phyloP scores from a whole-genome alignment of 441 rosid species.

The Arabidopsis hybrid region DNA sequence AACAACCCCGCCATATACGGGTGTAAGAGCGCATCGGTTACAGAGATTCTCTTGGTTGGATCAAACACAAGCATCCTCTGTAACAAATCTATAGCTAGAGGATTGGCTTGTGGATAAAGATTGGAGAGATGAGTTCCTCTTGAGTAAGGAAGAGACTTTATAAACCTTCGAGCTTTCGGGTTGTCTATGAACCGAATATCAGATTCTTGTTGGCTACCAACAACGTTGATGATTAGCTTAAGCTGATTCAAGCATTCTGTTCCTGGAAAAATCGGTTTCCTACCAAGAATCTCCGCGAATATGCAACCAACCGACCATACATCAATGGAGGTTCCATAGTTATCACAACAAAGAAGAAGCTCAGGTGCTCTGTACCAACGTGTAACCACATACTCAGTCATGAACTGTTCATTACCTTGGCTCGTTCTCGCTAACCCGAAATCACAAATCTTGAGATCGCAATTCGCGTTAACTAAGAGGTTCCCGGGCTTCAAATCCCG shows the following conservation, averaged over 20 bases:
- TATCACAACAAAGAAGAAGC: constrained; percentile 69
- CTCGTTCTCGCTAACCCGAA: constrained; percentile 73
- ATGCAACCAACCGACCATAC: constrained; percentile 77
- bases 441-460: constrained; percentile 67
- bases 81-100: constrained; percentile 66
- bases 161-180: constrained; percentile 60
- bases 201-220: constrained; percentile 60
- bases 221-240: constrained; percentile 55
- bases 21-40: constrained; percentile 66
- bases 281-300: constrained; percentile 65
- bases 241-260: constrained; percentile 64
- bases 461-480: constrained; percentile 60
- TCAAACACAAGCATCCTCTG: constrained; percentile 72
- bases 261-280: constrained; percentile 66
- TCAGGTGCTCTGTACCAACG: constrained; percentile 79
- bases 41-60: constrained; percentile 68
- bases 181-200: constrained; percentile 64
- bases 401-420: constrained; percentile 62
- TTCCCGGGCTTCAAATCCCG: constrained; percentile 66
- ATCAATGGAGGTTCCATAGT: constrained; percentile 65
- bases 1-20: constrained; percentile 66
- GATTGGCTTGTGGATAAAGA: constrained; percentile 69
- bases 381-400: constrained; percentile 71
- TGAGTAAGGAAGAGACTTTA: constrained; percentile 62
- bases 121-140: constrained; percentile 56